A percentile compares a stretch with the other conserved stretches of the same genome.
phyloP scores from a whole-genome alignment of 306 rosid genomes.

The Herpetospermum pedunculosum region DNA sequence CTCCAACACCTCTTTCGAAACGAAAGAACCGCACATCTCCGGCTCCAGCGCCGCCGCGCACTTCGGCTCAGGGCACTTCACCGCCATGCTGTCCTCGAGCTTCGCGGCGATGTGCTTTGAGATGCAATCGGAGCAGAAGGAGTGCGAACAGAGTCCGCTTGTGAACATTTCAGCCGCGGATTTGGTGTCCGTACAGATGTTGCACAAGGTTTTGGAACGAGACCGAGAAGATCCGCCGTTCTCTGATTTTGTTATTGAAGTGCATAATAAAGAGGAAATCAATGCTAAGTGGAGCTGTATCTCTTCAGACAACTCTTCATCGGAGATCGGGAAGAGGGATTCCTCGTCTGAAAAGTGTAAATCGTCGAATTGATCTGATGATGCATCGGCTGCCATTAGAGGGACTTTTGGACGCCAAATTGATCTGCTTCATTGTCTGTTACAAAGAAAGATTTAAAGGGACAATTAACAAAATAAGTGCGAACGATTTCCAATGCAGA shows the following conservation, averaged over 20 bases:
- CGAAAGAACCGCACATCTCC: conserved; percentile 11
- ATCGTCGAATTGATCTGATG: background rate
- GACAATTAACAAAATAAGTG: too few species aligned
- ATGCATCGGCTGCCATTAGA: background rate
- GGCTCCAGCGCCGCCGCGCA: conserved; percentile 40
- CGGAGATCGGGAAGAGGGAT: conserved; percentile 34
- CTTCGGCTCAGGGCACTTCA: conserved; percentile 41
- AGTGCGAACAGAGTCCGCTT: conserved; percentile 30
- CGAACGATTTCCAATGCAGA: too few species aligned
- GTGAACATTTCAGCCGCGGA: conserved; percentile 24
- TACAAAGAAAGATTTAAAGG: background rate
- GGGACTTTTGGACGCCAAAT: background rate
- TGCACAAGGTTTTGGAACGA: conserved; percentile 12
- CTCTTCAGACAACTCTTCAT: too few species aligned
- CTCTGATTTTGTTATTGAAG: background rate
- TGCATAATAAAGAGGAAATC: conserved; percentile 21
- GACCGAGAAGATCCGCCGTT: conserved; percentile 16
- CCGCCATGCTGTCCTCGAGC: conserved; percentile 32
- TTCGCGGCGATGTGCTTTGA: conserved; percentile 29
- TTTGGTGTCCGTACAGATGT: conserved; percentile 46
- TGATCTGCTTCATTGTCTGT: background rate
- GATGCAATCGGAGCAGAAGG: conserved; percentile 36
- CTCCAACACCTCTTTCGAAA: conserved; percentile 41
- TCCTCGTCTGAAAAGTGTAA: too few species aligned
- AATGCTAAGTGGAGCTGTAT: conserved; percentile 50